Conservation (phyloP, 2,329 filamentous ascomycete genomes). For the Aspergillus ruber region DNA sequence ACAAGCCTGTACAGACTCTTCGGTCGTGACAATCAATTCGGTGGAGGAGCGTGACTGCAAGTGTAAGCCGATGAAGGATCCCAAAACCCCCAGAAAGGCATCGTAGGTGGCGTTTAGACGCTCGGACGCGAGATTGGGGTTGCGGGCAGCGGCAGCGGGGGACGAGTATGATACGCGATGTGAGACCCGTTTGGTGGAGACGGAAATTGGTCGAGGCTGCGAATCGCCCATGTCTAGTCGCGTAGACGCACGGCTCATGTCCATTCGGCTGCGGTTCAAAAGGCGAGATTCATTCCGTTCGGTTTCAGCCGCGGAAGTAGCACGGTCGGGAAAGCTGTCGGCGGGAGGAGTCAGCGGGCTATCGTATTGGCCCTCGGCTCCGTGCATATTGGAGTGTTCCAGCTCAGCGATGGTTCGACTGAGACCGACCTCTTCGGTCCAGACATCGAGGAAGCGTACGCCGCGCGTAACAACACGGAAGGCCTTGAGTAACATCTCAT, state of each 20-base stretch:
- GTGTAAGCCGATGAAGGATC: slow-evolving; percentile 89
- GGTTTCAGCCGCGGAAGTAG: slow-evolving; percentile 19
- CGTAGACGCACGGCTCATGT: slow-evolving; percentile 21
- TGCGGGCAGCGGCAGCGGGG: slow-evolving; percentile 55
- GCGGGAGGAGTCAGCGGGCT: slow-evolving; percentile 33
- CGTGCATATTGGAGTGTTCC: slow-evolving; percentile 18
- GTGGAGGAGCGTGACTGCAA: slow-evolving; percentile 85
- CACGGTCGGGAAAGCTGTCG: slow-evolving; percentile 28
- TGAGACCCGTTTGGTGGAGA: slow-evolving; percentile 44
- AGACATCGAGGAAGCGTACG: slow-evolving; percentile 80
- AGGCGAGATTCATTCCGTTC: slow-evolving; percentile 28
- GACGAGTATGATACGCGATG: slow-evolving; percentile 74
- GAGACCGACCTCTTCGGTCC: slow-evolving; percentile 55
- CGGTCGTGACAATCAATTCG: slow-evolving; percentile 74
- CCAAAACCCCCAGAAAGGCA: slow-evolving; percentile 80
- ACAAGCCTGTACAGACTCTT: slow-evolving; percentile 76
- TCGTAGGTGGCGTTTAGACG: slow-evolving; percentile 76
- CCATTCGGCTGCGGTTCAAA: slow-evolving; percentile 26
- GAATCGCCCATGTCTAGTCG: slow-evolving; percentile 20
- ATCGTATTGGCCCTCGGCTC: slow-evolving; percentile 17
- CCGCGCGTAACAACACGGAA: slow-evolving; percentile 92
- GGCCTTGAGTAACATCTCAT: slow-evolving; percentile 88
- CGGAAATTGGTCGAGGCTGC: slow-evolving; percentile 25
- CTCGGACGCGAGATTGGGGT: slow-evolving; percentile 74
- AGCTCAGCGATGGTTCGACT: slow-evolving; percentile 36